Conservation (phyloP, 768 basidiomycete genomes). For the Serendipita sp. region DNA sequence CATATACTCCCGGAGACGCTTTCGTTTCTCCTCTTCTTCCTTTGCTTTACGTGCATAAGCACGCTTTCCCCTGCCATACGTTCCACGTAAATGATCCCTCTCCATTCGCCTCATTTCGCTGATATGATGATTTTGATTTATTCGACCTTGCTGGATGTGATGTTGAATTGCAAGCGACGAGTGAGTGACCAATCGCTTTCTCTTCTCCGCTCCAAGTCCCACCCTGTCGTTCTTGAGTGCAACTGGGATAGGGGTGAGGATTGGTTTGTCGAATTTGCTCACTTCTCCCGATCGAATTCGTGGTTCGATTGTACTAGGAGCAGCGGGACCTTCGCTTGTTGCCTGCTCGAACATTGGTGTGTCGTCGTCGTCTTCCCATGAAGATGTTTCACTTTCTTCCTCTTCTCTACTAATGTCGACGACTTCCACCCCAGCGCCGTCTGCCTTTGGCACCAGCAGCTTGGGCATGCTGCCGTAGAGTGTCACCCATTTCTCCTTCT, state of each 20-base stretch:
- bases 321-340: background rate
- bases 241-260: conserved; percentile 1
- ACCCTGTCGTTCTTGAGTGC: background rate
- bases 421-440: background rate
- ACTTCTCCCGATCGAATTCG: background rate
- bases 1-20: background rate
- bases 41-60: background rate
- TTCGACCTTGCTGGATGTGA: conserved; percentile 2
- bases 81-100: background rate
- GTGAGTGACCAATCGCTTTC: conserved; percentile 1
- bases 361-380: background rate
- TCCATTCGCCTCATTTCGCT: background rate
- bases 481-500: background rate
- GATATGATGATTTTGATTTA: background rate
- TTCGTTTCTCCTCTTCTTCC: background rate
- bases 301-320: background rate
- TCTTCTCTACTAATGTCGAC: background rate
- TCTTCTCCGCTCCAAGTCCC: background rate
- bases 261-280: background rate
- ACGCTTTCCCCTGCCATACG: background rate
- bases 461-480: background rate
- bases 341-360: background rate
- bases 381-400: background rate
- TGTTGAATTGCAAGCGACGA: background rate
- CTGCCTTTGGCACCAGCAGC: background rate